Evolutionary conservation across 331 rosid species (phyloP), one percentile per base, ranked within the genome.

Genomic region (Telfairia occidentalis): DNA sequence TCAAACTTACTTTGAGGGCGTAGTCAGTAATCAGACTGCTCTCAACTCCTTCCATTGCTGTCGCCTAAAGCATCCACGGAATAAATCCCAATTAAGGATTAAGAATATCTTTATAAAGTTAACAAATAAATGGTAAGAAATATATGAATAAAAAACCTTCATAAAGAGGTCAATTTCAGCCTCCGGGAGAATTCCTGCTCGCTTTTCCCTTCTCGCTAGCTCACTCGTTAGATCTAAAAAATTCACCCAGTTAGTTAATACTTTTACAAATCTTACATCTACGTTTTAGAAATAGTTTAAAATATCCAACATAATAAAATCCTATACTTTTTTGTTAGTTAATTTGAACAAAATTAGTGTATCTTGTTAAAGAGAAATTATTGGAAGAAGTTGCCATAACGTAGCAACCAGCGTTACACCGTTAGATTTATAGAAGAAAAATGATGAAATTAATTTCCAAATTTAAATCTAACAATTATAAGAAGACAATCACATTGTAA

Each of bases 151-250:
- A 23, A 11, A 21, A 40, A 66, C 97, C 91, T 92, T 92, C 97
- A 92, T 92, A 85, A 82, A 92, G 24, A 89, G 92, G 61, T 94
- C 98, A 13, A 94, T 48, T 58, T 94, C 98, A 73, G 96, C 91
- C 80, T 94, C 97, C 0, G 98, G 98, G 58, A 77, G 48, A 75
- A 94, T 94, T 38, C 92, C 89, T 4, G 86, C 92, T 4, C 83
- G 89, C 71, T 85, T 91, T 80, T 94, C 98, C 73, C 97, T 89
- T 79, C 88, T 80, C 11, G 84, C 87, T 50, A 94, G 88, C 59
- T 94, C 98, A 1, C 83, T 9, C 24, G 91, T 74, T 26, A 94
- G 83, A 21, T 91, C 98, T 94, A 9, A 28, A 26, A n/a, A n/a
- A n/a, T n/a, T 40, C 11, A 69, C 49, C 5, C 38, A 59, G 2